Evolutionary conservation across 495 filamentous ascomycete genomes (phyloP).

Genomic region (Neurospora hispaniola): DNA sequence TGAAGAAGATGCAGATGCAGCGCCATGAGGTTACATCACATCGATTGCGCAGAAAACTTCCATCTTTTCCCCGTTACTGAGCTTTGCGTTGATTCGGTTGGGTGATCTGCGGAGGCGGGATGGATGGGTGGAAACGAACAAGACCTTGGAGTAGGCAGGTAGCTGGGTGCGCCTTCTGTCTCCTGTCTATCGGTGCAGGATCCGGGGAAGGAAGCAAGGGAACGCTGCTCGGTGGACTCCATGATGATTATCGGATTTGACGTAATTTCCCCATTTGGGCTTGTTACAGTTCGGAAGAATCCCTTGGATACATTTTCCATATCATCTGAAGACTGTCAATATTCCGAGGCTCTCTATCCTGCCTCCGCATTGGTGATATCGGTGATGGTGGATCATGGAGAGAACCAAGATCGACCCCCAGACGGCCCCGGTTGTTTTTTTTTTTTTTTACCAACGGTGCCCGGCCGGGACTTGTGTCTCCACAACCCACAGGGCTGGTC

Average conservation of each 20-base stretch:
- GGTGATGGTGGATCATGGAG: neutral
- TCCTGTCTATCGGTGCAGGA: neutral
- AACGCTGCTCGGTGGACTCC: neutral
- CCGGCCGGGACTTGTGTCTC: neutral
- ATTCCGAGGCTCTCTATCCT: neutral
- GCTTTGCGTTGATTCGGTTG: neutral
- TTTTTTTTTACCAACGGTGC: neutral
- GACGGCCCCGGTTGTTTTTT: neutral
- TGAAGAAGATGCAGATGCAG: neutral
- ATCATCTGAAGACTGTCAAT: neutral
- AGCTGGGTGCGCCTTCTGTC: neutral
- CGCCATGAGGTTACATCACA: neutral
- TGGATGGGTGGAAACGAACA: neutral
- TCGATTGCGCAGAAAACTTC: neutral
- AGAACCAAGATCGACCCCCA: neutral
- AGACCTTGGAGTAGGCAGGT: neutral
- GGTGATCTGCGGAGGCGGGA: neutral
- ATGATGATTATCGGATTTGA: neutral
- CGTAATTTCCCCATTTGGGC: neutral
- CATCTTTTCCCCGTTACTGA: neutral
- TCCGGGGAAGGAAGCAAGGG: neutral
- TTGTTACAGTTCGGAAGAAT: neutral
- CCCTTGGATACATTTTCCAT: neutral
- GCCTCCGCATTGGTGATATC: neutral
- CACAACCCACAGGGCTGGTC: neutral